A percentile compares a stretch with the other conserved stretches of the same genome.
Evolutionary conservation across 805 yeast species (phyloP).

Genomic region (Nakazawaea ambrosiae): DNA sequence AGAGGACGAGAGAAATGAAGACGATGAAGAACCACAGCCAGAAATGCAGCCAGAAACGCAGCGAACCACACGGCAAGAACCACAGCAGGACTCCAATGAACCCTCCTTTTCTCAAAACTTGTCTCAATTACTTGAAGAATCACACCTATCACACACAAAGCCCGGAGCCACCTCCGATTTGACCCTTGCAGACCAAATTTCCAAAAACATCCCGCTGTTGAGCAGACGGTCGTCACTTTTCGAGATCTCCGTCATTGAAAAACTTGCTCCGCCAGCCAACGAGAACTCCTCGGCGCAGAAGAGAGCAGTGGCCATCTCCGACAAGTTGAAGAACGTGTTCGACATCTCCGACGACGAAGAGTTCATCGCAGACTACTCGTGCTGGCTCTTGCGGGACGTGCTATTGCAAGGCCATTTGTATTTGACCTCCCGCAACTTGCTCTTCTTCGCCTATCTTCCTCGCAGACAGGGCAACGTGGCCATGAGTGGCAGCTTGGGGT

Average conservation of each 20-base stretch:
- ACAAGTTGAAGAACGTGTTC: constrained; percentile 30
- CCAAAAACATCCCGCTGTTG: constrained; percentile 2
- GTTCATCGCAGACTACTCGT: constrained; percentile 55
- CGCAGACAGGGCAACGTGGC: constrained; percentile 35
- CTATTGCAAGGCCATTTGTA: constrained; percentile 81
- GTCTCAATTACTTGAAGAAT: too few species aligned
- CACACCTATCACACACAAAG: too few species aligned
- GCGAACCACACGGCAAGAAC: too few species aligned
- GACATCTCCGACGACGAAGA: constrained; percentile 46
- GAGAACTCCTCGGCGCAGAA: constrained; percentile 13
- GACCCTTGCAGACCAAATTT: too few species aligned
- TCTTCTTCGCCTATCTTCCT: constrained; percentile 79
- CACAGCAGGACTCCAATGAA: background rate
- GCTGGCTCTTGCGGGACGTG: constrained; percentile 81
- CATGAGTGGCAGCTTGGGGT: constrained; percentile 43
- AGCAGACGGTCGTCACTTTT: constrained; percentile 19
- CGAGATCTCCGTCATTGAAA: constrained; percentile 25
- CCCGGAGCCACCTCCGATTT: too few species aligned
- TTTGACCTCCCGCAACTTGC: constrained; percentile 53
- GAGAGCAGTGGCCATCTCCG: constrained; percentile 29
- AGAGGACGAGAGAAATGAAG: constrained; percentile 11
- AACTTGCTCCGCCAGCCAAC: constrained; percentile 15
- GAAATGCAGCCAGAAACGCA: background rate
- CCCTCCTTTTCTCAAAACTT: background rate
- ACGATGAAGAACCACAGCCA: background rate